Base-by-base conservation (phyloP, 2,329 filamentous ascomycete genomes). In the Fusarium clavum region DNA sequence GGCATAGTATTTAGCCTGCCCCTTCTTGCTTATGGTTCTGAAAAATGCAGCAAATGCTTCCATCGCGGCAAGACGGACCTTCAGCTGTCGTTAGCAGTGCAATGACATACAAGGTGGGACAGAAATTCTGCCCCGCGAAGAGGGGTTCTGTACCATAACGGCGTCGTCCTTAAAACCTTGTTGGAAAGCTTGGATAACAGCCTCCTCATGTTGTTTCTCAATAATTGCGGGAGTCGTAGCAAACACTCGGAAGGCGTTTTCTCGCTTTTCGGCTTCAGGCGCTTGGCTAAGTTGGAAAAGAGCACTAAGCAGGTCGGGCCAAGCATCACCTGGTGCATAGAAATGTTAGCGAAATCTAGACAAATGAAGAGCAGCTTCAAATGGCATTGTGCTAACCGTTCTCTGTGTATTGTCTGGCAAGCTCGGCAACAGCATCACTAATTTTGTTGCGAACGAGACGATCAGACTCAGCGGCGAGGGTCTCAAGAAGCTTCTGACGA, bases 1-100 rank as follows among this genome's bases (percentile, higher is more conserved):
- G 9, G 87, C 83, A 79, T 92, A 97, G 83, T 97, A 99, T 80
- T 97, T 97, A 65, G 88, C 83, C 80, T 98, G 94, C 18, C 88
- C 88, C 82, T 97, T 97, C 84, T 97, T 98, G 77, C 84, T 87
- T 74, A 98, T 89, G 61, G 92, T 96, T 72, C 93, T 89, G 87
- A 99, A 99, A 84, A 99, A 98, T 5, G 94, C 91, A 20, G 95
- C 92, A 78, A 99, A 99, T 10, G 96, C 96, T 78, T 98, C 94
- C 90, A 98, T 97, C 59, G 96, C 94, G 48, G 94, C 91, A 62
- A 99, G 89, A 71, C 94, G 92, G 61, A 99, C 95, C 89, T 95
- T 55, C 46, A 47, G 44, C 24, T 38, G 27, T 64, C 22, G 62
- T 75, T 63, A 75, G 66, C 61, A 54, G 58, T 45, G 46, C 52